Base-by-base conservation (phyloP, 495 filamentous ascomycete species). In the Hypoxylon subgilvum region DNA sequence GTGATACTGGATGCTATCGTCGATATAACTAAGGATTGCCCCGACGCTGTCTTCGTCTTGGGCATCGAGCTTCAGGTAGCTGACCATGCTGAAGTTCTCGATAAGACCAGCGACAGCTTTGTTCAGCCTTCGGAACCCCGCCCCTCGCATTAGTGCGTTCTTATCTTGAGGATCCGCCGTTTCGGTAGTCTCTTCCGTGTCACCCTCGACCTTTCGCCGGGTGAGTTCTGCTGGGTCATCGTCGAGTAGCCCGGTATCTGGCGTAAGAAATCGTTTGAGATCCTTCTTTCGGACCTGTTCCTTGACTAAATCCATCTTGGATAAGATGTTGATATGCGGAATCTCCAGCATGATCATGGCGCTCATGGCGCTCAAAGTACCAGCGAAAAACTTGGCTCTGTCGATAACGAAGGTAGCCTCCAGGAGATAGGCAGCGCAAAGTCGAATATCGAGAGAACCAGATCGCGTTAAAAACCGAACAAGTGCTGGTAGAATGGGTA, bases 341-440 rank as follows among this genome's bases (percentile, higher is more conserved):
- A 97, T 83, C 75, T 96, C 94, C 36, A 98, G 80, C 91, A 97
- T 92, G 58, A 97, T 83, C 94, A 98, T 98, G 27, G 94, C 92
- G 48, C 89, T 94, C 93, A 98, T 97, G 39, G 94, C 94, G 66
- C 88, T 92, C 53, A 98, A 75, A 1, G 94, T 95, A 10, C 94
- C 94, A 1, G 94, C 88, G 69, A 98, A 97, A 81, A 92, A 98
- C 70, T 98, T 98, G 63, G 94, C 88, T 57, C 90, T 86, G 74
- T 98, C 94, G 19, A 96, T 83, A 57, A 98, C 86, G 67, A 97
- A 98, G 4, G 92, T 96, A 3, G 90, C 87, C 70, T 98, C 94
- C 36, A 98, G 86, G 18, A 98, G 85, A 71, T 98, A 98, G 7
- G 93, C 84, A n/a, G 94, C 94, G 70, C 92, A 96, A 42, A 98